Evolutionary conservation across 2,329 filamentous ascomycete species (phyloP), one percentile per base, ranked within the genome.

Genomic region (Botrytis squamosa): DNA sequence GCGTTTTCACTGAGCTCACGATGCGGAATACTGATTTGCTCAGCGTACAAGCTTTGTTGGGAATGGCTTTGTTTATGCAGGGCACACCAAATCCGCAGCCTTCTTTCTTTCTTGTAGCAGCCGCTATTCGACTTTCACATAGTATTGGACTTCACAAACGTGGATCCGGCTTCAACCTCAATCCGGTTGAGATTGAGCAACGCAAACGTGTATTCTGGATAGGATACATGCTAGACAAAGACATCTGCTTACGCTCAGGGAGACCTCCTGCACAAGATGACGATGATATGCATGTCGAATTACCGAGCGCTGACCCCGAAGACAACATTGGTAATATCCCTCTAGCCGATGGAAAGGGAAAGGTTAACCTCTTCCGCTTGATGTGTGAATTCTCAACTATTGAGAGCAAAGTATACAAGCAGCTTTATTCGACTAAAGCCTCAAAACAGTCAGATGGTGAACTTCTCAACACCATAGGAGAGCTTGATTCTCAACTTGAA

Each of bases 31-130:
- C 95, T 12, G 96, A 99, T 83, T 86, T 99, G 33, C 85, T 98
- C 57, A 98, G 95, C 79, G 95, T 99, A 3, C 96, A 99, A 83
- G 96, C 95, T 22, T 85, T 99, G 65, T 85, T 98, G 40, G 96
- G 95, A 74, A 97, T 98, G 92, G 91, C 94, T 3, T 86, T 98
- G 25, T 99, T 98, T 84, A 88, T 99, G 83, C 94, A 98, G 82
- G 96, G 96, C 76, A 98, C 96, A 0, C 95, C 96, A 0, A 99
- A 98, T 79, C 96, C 95, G 0, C 96, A 99, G 79, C 95, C 96
- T 1, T 93, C 93, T 3, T 98, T 97, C 81, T 91, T 97, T 79
- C 88, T 98, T 68, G 91, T 98, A 44, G 93, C 95, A 8, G 93
- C 95, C 20, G 96, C 96, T 5, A 95, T 98, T 77, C 88, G 96